Percentiles rank a stretch among this genome's conserved stretches.
These are phyloP conservation scores for Suillus weaverae DNA, from an alignment of 768 basidiomycete species.

Conservation along the genomic window DNA sequence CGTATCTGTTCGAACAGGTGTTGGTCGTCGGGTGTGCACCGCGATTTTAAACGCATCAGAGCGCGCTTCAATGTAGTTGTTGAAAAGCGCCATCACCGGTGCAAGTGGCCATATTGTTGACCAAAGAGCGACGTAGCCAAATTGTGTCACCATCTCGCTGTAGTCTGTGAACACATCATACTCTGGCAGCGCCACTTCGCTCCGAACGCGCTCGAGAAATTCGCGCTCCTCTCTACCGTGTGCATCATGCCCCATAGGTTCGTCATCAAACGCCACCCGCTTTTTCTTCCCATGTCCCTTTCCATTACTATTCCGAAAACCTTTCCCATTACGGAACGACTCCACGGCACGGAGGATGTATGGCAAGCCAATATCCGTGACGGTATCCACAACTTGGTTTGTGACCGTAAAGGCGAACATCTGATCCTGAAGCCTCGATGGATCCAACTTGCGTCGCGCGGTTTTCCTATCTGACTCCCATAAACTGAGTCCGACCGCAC, in stretches of 20 bases:
- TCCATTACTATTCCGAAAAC: slow-evolving; percentile 22
- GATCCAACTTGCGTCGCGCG: slow-evolving; percentile 60
- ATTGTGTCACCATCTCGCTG: slow-evolving; percentile 95
- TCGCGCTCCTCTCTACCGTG: slow-evolving; percentile 63
- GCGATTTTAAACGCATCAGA: slow-evolving; percentile 96
- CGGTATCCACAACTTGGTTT: slow-evolving; percentile 78
- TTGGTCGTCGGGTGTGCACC: slow-evolving; percentile 77
- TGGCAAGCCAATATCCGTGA: slow-evolving; percentile 81
- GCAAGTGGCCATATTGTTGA: slow-evolving; percentile 93
- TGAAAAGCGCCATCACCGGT: slow-evolving; percentile 84
- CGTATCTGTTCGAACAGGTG: slow-evolving; percentile 84
- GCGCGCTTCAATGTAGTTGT: slow-evolving; percentile 90
- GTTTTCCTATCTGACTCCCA: slow-evolving; percentile 56
- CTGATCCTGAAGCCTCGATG: slow-evolving; percentile 77
- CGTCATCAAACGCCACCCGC: slow-evolving; percentile 71
- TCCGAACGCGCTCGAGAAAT: slow-evolving; percentile 77
- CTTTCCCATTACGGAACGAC: slow-evolving; percentile 48
- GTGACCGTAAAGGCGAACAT: slow-evolving; percentile 94
- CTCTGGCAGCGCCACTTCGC: slow-evolving; percentile 75
- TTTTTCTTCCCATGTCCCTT: slow-evolving; percentile 49
- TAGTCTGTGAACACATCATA: slow-evolving; percentile 88
- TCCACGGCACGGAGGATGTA: slow-evolving; percentile 64
- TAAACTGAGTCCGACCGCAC: slow-evolving; percentile 19
- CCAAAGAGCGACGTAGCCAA: slow-evolving; percentile 92
- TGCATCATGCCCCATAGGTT: slow-evolving; percentile 34